Evolutionary conservation across 441 rosid genomes (phyloP).

Genomic region (Macaranga tanarius): DNA sequence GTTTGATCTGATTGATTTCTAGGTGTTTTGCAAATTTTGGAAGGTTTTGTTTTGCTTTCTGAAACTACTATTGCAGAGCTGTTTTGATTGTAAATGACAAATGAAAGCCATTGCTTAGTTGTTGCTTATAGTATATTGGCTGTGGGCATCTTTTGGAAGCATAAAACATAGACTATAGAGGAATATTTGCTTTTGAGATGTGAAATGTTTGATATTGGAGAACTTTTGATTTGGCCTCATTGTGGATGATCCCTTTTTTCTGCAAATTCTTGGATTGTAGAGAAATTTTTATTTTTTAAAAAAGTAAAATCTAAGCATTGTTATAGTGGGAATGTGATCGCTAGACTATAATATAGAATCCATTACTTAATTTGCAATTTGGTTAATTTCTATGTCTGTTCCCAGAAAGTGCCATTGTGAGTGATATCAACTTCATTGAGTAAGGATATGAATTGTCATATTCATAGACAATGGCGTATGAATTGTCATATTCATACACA

Average conservation of each 20-base stretch:
- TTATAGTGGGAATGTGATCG: no score
- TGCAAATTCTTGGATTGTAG: no score
- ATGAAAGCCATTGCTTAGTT: not conserved
- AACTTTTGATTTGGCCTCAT: not conserved
- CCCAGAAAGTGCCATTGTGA: no score
- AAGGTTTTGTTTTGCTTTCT: not conserved
- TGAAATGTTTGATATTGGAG: not conserved
- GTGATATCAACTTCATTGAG: no score
- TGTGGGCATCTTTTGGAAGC: not conserved
- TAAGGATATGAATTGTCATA: no score
- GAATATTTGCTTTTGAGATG: conserved; percentile 6
- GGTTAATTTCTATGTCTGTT: no score
- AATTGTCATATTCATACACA: no score
- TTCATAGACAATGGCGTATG: no score
- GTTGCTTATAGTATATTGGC: not conserved
- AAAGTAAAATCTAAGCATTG: not conserved
- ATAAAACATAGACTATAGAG: not conserved
- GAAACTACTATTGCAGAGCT: no score
- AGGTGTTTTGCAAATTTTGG: conserved; percentile 6
- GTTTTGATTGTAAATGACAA: not conserved
- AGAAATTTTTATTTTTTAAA: no score
- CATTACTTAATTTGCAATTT: no score
- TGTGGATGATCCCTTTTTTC: not conserved
- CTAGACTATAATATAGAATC: no score
- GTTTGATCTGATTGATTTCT: not conserved